Evolutionary conservation across 345 rosid genomes (phyloP).

Genomic region (Viola odorata): DNA sequence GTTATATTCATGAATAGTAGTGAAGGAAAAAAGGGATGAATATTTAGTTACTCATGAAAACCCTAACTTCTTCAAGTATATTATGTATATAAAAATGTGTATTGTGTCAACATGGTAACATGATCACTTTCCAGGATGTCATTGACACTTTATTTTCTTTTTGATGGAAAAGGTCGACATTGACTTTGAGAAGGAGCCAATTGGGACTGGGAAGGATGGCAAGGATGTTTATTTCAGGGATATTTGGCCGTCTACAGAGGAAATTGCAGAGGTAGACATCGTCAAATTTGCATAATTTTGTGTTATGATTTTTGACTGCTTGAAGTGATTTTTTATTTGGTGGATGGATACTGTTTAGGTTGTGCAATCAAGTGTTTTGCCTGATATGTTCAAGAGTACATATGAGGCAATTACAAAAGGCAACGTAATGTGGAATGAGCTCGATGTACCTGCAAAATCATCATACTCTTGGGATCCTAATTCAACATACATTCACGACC

Average conservation of each 20-base stretch:
- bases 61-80: too few species aligned
- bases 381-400: constrained; percentile 79
- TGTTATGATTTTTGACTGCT: constrained; percentile 1
- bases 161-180: constrained; percentile 25
- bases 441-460: constrained; percentile 46
- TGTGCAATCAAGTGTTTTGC: constrained; percentile 81
- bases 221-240: constrained; percentile 69
- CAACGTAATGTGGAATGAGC: constrained; percentile 73
- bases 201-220: constrained; percentile 85
- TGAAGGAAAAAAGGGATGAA: too few species aligned
- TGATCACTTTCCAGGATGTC: constrained; percentile 53
- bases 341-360: constrained; percentile 35
- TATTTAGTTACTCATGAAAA: too few species aligned
- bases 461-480: constrained; percentile 71
- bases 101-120: neutral
- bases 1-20: too few species aligned
- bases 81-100: too few species aligned
- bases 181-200: constrained; percentile 85
- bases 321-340: neutral
- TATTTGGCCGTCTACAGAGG: constrained; percentile 30
- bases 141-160: constrained; percentile 39
- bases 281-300: constrained; percentile 3
- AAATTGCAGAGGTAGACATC: constrained; percentile 68
- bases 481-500: constrained; percentile 88
- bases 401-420: constrained; percentile 84